Percentiles rank a stretch among this genome's conserved stretches.
Evolutionary conservation across 1,284 basidiomycete species (phyloP).

Genomic region (Ganoderma resinaceum): DNA sequence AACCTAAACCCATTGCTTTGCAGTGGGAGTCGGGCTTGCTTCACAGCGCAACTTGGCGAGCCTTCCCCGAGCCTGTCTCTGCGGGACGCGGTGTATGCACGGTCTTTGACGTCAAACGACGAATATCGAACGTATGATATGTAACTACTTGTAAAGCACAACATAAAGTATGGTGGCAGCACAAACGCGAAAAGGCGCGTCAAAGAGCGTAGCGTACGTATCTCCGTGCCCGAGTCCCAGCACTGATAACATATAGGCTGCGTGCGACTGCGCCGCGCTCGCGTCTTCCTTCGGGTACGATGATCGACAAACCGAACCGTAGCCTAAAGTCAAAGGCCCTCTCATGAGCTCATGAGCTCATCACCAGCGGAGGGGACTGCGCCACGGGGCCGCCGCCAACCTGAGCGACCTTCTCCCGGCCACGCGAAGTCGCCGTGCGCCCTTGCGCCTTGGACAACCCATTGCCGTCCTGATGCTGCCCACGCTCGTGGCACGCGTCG

Average conservation of each 20-base stretch:
- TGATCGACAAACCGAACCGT: neutral
- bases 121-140: neutral
- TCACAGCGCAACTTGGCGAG: neutral
- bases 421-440: conserved; percentile 12
- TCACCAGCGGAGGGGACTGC: conserved; percentile 23
- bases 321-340: conserved; percentile 1
- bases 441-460: conserved; percentile 14
- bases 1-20: neutral
- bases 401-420: conserved; percentile 34
- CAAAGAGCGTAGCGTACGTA: conserved; percentile 9
- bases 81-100: neutral
- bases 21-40: neutral
- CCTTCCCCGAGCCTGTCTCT: neutral
- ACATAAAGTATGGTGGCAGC: neutral
- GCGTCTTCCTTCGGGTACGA: neutral
- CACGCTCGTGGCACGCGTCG: conserved; percentile 2
- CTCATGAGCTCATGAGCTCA: conserved; percentile 28
- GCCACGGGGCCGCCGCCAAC: conserved; percentile 16
- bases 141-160: conserved; percentile 9
- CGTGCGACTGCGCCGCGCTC: neutral
- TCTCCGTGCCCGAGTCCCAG: neutral
- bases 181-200: neutral
- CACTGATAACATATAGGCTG: neutral
- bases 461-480: conserved; percentile 11
- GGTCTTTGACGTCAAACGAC: neutral